phyloP scores from a whole-genome alignment of 2,329 filamentous ascomycete genomes.

The Scopulariopsis brevicaulis region DNA sequence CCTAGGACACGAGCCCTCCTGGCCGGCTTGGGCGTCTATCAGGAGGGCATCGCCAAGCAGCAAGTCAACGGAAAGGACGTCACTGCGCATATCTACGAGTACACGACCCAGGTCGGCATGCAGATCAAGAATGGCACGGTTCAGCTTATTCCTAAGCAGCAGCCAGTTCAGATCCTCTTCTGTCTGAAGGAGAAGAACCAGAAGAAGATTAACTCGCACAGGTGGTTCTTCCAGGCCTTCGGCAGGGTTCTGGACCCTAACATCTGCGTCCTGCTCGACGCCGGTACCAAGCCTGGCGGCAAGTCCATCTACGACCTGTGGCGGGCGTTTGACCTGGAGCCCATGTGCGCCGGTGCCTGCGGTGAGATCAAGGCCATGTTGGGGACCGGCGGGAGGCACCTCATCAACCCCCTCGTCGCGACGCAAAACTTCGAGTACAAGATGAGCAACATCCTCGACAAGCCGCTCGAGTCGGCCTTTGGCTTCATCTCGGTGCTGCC shows the following conservation, averaged over 20 bases:
- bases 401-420: constrained; percentile 87
- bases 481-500: constrained; percentile 96
- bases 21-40: constrained; percentile 90
- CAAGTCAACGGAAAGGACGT: constrained; percentile 95
- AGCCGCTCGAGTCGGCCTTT: constrained; percentile 92
- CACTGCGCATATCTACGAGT: constrained; percentile 95
- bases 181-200: constrained; percentile 99
- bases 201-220: constrained; percentile 99
- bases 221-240: constrained; percentile 99
- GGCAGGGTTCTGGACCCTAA: constrained; percentile 87
- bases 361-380: constrained; percentile 99
- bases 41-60: constrained; percentile 97
- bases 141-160: constrained; percentile 69
- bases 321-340: constrained; percentile 96
- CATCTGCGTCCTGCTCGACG: constrained; percentile 92
- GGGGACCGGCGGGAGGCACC: constrained; percentile 68
- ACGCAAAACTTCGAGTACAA: constrained; percentile 99
- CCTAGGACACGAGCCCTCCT: constrained; percentile 78
- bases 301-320: constrained; percentile 96
- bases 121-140: constrained; percentile 87
- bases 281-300: constrained; percentile 85
- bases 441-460: constrained; percentile 98
- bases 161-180: constrained; percentile 93
- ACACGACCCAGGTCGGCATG: constrained; percentile 77
- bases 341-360: constrained; percentile 94